A percentile compares a stretch with the other conserved stretches of the same genome.
phyloP scores from a whole-genome alignment of 805 yeast genomes.

The Millerozyma miso region DNA sequence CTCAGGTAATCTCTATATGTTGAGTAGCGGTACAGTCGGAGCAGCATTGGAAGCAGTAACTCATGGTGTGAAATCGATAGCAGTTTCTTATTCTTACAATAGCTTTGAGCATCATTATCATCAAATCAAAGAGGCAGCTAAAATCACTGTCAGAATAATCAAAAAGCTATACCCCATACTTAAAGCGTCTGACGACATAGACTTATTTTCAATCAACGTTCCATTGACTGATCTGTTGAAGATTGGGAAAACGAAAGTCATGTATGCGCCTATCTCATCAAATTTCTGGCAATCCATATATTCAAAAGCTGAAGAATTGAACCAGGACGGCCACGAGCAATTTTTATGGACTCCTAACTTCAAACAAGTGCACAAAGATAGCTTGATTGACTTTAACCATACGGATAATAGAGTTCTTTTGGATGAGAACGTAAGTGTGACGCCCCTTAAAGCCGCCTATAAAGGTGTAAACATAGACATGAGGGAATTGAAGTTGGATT shows the following conservation, averaged over 20 bases:
- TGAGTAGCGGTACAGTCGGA: conserved; percentile 93
- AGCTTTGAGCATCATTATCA: conserved; percentile 44
- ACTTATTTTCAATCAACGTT: conserved; percentile 77
- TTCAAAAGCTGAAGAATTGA: conserved; percentile 14
- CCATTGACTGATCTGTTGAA: conserved; percentile 62
- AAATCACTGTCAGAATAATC: conserved; percentile 60
- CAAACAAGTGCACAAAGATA: conserved; percentile 55
- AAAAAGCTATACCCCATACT: conserved; percentile 57
- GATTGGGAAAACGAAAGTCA: conserved; percentile 54
- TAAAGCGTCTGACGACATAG: conserved; percentile 46
- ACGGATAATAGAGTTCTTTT: conserved; percentile 71
- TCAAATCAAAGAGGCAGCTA: conserved; percentile 60
- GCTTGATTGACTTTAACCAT: conserved; percentile 35
- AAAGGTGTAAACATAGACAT: conserved; percentile 44
- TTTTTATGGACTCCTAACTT: conserved; percentile 87
- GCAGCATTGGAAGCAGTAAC: conserved; percentile 94
- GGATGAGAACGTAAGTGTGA: conserved; percentile 54
- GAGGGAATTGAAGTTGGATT: conserved; percentile 54
- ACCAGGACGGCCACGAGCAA: conserved; percentile 32
- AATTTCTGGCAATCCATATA: conserved; percentile 78
- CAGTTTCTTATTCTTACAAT: conserved; percentile 81
- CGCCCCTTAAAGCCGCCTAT: conserved; percentile 64
- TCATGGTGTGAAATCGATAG: conserved; percentile 66
- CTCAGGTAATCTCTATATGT: conserved; percentile 80
- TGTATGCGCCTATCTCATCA: conserved; percentile 73